A percentile compares a stretch with the other conserved stretches of the same genome.
Conservation (phyloP, 2,329 filamentous ascomycete species). For the Ceratocystis harringtonii region DNA sequence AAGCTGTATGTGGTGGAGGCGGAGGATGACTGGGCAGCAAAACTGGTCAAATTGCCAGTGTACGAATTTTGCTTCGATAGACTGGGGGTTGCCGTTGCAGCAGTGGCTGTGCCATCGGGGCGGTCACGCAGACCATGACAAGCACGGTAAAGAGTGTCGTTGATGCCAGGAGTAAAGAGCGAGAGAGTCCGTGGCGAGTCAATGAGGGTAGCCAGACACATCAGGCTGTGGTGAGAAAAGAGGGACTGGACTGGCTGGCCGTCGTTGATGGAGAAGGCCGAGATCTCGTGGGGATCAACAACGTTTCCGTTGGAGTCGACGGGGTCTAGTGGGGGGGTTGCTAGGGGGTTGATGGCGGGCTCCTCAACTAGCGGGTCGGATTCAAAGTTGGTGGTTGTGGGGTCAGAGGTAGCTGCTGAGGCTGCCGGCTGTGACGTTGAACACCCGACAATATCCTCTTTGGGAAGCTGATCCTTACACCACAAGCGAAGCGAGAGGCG, state of each 20-base stretch:
- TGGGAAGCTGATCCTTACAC: conserved; percentile 69
- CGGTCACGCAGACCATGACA: conserved; percentile 71
- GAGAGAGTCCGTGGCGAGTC: conserved; percentile 85
- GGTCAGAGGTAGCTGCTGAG: background rate
- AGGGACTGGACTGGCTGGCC: conserved; percentile 70
- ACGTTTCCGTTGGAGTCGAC: conserved; percentile 68
- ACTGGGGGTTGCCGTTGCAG: conserved; percentile 29
- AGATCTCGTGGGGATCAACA: conserved; percentile 59
- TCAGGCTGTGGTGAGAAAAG: conserved; percentile 88
- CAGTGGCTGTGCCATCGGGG: conserved; percentile 36
- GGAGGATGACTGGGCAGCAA: conserved; percentile 21
- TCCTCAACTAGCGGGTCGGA: conserved; percentile 30
- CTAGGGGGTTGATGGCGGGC: conserved; percentile 60
- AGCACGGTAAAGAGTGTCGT: conserved; percentile 79
- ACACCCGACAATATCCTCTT: conserved; percentile 33
- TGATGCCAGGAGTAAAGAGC: conserved; percentile 79
- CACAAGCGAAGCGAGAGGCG: conserved; percentile 74
- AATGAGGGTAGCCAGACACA: conserved; percentile 66
- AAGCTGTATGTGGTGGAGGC: conserved; percentile 53
- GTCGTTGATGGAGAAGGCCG: conserved; percentile 62
- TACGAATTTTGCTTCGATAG: conserved; percentile 51
- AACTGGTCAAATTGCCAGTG: conserved; percentile 2
- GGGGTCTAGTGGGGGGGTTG: conserved; percentile 65
- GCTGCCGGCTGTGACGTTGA: background rate
- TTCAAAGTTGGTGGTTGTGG: conserved; percentile 27